Conservation (phyloP, 345 rosid species). For the Sonneratia caseolaris region DNA sequence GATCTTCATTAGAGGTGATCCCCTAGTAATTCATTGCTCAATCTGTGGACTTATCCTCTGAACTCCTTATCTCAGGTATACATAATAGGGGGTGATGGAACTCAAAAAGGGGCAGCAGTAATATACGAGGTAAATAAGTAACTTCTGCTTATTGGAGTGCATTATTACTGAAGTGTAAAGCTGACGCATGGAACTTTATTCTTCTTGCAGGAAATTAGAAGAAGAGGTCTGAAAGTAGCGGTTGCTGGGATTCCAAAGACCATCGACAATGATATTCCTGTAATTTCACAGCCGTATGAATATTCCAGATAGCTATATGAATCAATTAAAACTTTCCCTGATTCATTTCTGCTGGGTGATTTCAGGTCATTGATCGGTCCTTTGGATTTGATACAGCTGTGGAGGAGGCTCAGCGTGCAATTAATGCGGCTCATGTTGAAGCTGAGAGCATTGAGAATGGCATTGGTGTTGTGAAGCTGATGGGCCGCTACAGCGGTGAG, state of each 20-base stretch:
- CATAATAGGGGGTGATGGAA: conserved; percentile 82
- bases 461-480: conserved; percentile 84
- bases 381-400: conserved; percentile 93
- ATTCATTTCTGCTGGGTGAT: neutral
- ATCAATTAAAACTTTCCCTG: neutral
- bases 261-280: conserved; percentile 15
- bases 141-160: neutral
- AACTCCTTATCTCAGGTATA: conserved; percentile 35
- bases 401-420: conserved; percentile 96
- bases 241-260: conserved; percentile 19
- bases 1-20: neutral
- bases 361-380: conserved; percentile 83
- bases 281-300: neutral
- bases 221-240: conserved; percentile 17
- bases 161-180: neutral
- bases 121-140: conserved; percentile 42
- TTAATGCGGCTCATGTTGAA: conserved; percentile 92
- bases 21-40: neutral
- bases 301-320: neutral
- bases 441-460: conserved; percentile 72
- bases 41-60: neutral
- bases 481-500: conserved; percentile 87
- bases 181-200: neutral
- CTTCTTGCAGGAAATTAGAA: conserved; percentile 10
- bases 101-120: conserved; percentile 59